These are phyloP conservation scores for Solanum neorickii DNA, from an alignment of 257 asterid species.

Conservation along the genomic window DNA sequence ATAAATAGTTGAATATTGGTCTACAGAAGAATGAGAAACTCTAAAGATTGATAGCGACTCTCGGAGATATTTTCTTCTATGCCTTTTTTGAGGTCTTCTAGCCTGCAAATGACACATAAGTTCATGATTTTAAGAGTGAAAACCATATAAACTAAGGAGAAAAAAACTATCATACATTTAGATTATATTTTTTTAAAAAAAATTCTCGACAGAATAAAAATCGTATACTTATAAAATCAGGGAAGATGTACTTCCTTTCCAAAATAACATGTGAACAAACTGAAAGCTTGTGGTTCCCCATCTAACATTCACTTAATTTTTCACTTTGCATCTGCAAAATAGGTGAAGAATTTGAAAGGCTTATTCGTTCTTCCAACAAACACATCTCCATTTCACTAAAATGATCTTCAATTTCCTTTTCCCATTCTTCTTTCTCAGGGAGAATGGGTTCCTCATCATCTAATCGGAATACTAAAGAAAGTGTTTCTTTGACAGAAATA, in stretches of 20 bases:
- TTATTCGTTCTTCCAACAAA: background rate
- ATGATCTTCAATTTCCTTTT: too few species aligned
- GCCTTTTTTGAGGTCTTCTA: background rate
- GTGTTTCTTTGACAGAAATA: background rate
- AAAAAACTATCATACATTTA: background rate
- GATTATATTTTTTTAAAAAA: too few species aligned
- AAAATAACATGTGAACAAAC: background rate
- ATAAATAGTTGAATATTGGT: too few species aligned
- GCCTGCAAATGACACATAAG: background rate
- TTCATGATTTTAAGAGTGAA: too few species aligned
- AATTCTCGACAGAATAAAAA: too few species aligned
- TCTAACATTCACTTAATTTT: background rate
- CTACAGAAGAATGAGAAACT: too few species aligned
- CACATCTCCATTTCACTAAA: background rate
- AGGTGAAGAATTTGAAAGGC: background rate
- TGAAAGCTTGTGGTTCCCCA: background rate
- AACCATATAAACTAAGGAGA: background rate
- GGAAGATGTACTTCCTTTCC: background rate
- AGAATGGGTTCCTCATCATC: background rate
- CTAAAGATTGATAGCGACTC: background rate
- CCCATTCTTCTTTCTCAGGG: background rate
- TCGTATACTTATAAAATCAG: background rate
- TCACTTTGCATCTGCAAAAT: background rate
- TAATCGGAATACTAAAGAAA: too few species aligned
- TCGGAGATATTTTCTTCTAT: background rate